Conservation (phyloP, 768 basidiomycete genomes). For the Lactarius vividus region DNA sequence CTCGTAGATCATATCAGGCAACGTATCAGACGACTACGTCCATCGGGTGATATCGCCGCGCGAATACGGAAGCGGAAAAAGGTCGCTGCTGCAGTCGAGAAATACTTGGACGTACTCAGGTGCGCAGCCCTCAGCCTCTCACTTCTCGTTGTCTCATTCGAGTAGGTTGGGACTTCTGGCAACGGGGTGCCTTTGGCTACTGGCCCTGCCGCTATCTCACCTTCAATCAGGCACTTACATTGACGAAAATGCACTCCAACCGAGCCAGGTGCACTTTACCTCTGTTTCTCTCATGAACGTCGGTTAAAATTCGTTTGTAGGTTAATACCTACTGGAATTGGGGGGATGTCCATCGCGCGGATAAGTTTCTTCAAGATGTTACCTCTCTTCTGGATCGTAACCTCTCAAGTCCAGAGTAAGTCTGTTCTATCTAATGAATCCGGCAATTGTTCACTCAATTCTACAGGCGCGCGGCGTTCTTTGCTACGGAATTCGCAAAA, state of each 20-base stretch:
- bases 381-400: slow-evolving; percentile 62
- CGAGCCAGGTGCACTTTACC: slow-evolving; percentile 64
- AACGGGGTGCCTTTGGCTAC: slow-evolving; percentile 79
- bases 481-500: slow-evolving; percentile 65
- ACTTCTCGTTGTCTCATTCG: slow-evolving; percentile 12
- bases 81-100: slow-evolving; percentile 3
- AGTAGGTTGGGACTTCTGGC: slow-evolving; percentile 55
- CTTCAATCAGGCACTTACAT: slow-evolving; percentile 75
- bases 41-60: slow-evolving; percentile 8
- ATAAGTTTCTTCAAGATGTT: slow-evolving; percentile 70
- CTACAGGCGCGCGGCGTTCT: slow-evolving; percentile 59
- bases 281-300: neutral
- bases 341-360: slow-evolving; percentile 86
- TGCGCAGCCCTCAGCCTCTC: slow-evolving; percentile 10
- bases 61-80: slow-evolving; percentile 23
- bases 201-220: slow-evolving; percentile 64
- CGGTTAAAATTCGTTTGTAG: slow-evolving; percentile 39
- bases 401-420: slow-evolving; percentile 71
- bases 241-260: slow-evolving; percentile 95
- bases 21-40: slow-evolving; percentile 8
- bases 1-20: slow-evolving; percentile 10
- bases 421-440: slow-evolving; percentile 10
- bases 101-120: slow-evolving; percentile 21
- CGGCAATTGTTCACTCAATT: slow-evolving; percentile 14
- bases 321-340: slow-evolving; percentile 92